Conservation (phyloP, 2,329 filamentous ascomycete species). For the Reticulascus tulasneorum region DNA sequence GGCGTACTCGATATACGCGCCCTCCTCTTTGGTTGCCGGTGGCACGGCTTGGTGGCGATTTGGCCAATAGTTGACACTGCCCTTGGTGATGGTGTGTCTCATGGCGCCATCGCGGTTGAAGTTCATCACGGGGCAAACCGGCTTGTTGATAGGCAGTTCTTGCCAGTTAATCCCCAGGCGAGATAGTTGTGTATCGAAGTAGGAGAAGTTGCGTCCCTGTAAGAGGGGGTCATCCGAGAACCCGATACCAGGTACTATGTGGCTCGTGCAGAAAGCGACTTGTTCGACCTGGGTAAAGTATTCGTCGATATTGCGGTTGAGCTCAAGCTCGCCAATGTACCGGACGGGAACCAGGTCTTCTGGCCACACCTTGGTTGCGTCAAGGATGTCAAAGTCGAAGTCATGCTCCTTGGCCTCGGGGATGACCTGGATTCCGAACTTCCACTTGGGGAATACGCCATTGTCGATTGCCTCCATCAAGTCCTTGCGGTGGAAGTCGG, state of each 20-base stretch:
- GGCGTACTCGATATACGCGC: conserved; percentile 66
- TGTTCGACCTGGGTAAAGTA: conserved; percentile 83
- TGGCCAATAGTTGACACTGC: conserved; percentile 75
- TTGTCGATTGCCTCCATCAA: conserved; percentile 69
- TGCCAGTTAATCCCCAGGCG: conserved; percentile 73
- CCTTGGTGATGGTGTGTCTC: conserved; percentile 69
- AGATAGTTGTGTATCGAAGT: conserved; percentile 65
- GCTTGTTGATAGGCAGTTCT: conserved; percentile 72
- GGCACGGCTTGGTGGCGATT: conserved; percentile 64
- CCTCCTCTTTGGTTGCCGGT: conserved; percentile 58
- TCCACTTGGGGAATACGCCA: conserved; percentile 71
- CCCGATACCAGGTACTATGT: conserved; percentile 74
- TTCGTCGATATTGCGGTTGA: conserved; percentile 77
- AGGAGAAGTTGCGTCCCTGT: conserved; percentile 68
- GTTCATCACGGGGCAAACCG: conserved; percentile 71
- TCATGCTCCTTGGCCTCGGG: conserved; percentile 67
- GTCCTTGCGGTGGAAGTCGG: conserved; percentile 79
- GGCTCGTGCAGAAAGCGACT: conserved; percentile 75
- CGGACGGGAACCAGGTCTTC: conserved; percentile 71
- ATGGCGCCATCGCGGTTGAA: conserved; percentile 71
- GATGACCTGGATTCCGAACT: conserved; percentile 76
- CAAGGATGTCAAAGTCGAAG: conserved; percentile 82
- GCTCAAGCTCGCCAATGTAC: conserved; percentile 74
- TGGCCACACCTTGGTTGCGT: conserved; percentile 83
- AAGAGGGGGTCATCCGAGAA: conserved; percentile 72